Base-by-base conservation (phyloP, 2,329 filamentous ascomycete genomes). In the Aspergillus novoparasiticus region DNA sequence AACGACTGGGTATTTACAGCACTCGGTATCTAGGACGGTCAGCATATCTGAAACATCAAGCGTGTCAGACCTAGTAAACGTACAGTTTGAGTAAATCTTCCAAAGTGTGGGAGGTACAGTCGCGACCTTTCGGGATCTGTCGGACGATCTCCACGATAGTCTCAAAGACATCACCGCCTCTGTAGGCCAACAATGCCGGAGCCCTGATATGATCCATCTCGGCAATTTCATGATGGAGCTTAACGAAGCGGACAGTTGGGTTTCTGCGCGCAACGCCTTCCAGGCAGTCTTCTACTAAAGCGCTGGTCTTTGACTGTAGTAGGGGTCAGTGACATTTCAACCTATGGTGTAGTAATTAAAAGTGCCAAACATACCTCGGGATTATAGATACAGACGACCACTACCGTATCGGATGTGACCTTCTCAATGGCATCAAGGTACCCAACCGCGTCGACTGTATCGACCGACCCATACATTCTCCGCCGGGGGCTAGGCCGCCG, bases 371-470 rank as follows among this genome's bases (percentile, higher is more conserved):
- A 76, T 86, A 96, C 93, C 83, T 91, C 86, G 65, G 91, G 86
- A 74, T 97, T 93, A 77, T 93, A 95, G 68, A 99, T 93, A 80
- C 94, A 96, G 32, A 99, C 95, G 2, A 97, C 90, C 2, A 98
- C 94, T 4, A 91, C 86, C 0, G 92, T 94, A 54, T 94, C 91
- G 55, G 89, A 80, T 45, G 88, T 84, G 5, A 94, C 92, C 79
- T 93, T 95, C 81, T 99, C 95, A 70, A 98, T 93, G 60, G 94
- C 94, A 78, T 98, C 94, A n/a, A 99, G 85, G 73, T 96, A 99
- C 21, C 94, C 95, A 67, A 90, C 83, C 9, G 93, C 94, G 81
- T 98, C 94, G 1, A 98, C 95, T 63, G 88, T 86, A 65, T 94
- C 90, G 66, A 98, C 82, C 14, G 85, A 86, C 26, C 95, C 95